These are phyloP conservation scores for Leishmania lainsoni DNA, from an alignment of 208 protist genomes.

Conservation along the genomic window DNA sequence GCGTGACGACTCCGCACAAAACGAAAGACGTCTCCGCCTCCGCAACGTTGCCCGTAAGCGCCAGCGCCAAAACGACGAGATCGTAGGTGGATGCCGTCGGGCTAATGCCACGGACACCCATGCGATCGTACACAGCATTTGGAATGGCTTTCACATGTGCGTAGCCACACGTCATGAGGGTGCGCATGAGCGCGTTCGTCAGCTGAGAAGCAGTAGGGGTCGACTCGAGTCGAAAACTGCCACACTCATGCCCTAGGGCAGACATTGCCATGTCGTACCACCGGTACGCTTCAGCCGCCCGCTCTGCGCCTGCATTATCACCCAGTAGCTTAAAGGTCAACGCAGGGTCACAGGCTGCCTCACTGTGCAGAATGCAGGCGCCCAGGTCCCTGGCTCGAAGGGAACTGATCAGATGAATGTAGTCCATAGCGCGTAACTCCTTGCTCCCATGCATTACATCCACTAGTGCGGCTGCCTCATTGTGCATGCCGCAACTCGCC, in stretches of 20 bases:
- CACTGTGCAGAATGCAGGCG: constrained; percentile 59
- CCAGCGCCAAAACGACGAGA: constrained; percentile 64
- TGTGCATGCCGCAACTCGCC: constrained; percentile 63
- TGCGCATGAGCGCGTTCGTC: constrained; percentile 76
- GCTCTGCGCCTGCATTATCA: constrained; percentile 69
- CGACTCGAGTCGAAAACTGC: constrained; percentile 11
- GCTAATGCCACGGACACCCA: constrained; percentile 65
- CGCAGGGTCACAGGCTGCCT: constrained; percentile 71
- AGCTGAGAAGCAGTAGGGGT: constrained; percentile 70
- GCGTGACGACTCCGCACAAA: constrained; percentile 69
- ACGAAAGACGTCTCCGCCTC: constrained; percentile 80
- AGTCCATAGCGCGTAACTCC: constrained; percentile 53
- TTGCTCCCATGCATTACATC: constrained; percentile 50
- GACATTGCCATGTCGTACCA: constrained; percentile 73
- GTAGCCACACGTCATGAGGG: constrained; percentile 81
- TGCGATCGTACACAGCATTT: constrained; percentile 76
- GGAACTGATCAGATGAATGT: constrained; percentile 50
- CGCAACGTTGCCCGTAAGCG: constrained; percentile 69
- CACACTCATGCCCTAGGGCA: constrained; percentile 27
- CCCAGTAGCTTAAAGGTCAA: constrained; percentile 82
- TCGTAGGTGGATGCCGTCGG: constrained; percentile 87
- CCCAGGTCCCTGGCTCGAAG: constrained; percentile 51
- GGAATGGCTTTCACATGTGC: constrained; percentile 67
- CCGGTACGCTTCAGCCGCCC: constrained; percentile 76
- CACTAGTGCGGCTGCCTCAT: constrained; percentile 50